Base-by-base conservation (phyloP, 352 stramenopile genomes). In the Bremia lactucae region DNA sequence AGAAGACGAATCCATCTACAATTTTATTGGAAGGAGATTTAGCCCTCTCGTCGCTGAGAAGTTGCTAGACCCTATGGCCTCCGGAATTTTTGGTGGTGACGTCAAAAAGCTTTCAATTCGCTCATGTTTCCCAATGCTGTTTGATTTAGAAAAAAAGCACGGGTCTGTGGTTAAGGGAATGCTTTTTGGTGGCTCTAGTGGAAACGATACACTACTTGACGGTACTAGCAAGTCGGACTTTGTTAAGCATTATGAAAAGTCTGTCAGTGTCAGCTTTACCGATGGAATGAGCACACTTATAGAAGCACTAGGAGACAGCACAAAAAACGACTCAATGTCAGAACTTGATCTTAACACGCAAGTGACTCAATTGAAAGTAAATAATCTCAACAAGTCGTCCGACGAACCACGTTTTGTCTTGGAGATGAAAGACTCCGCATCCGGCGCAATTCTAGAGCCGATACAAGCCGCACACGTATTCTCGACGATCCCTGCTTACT, bases 31-130 rank as follows among this genome's bases (percentile, higher is more conserved):
- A 5, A 66, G 83, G 19, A 65, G 81, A 16, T 93, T 95, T 49
- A 87, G 76, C 44, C 65, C 74, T 0, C 41, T 87, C 6, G 68
- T 95, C 13, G 83, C 83, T 0, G 72, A 95, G 42, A 60, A 58
- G 2, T 65, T 95, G 21, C 46, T 90, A 41, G 83, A 95, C 47
- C 74, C 83, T 6, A 70, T 95, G 46, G 53, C 62, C 4, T 90
- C 76, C 4, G 83, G 83, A 3, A 95, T 95, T 55, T 95, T 90
- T 46, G 78, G 74, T n/a, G 83, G 83, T 21, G 77, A 93, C 42
- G 85, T 90, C 49, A 59, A 57, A 24, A 47, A 82, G 9, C 60
- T 95, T 20, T 92, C 79, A 4, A 64, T 94, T 42, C 68, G 70
- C 19, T 69, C 80, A 23, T 95, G 83, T 53, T 90, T 95, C 39